phyloP scores from a whole-genome alignment of 352 stramenopile species.

The Stramenopiles sp. region DNA sequence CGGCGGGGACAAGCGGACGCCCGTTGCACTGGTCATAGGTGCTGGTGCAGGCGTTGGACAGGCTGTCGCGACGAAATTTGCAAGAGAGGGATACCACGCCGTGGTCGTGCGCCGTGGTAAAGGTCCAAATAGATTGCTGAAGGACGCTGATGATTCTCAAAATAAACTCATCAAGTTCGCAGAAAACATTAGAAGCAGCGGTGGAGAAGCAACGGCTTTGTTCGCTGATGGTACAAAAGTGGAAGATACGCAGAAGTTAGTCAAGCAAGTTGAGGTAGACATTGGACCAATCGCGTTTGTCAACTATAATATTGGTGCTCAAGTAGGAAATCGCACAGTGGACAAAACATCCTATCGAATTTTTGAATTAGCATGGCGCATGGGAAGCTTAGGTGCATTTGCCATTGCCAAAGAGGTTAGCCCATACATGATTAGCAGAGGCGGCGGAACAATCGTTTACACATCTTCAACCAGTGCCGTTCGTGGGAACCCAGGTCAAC shows the following conservation, averaged over 20 bases:
- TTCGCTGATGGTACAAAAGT: neutral
- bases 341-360: neutral
- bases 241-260: neutral
- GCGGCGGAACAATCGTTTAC: neutral
- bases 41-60: neutral
- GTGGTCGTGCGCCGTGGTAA: neutral
- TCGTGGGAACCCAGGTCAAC: neutral
- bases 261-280: neutral
- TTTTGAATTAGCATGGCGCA: neutral
- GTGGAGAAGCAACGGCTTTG: neutral
- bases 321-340: neutral
- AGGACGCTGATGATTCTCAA: neutral
- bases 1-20: neutral
- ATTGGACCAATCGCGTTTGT: neutral
- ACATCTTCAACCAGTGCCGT: neutral
- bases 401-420: neutral
- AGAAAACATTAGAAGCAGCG: neutral
- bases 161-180: neutral
- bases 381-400: neutral
- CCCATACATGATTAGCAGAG: neutral
- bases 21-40: neutral
- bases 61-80: neutral
- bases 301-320: neutral
- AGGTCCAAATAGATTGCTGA: neutral
- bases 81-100: neutral